phyloP scores from a whole-genome alignment of 225 moss, liverwort and hornwort genomes.

The Asterella californica region DNA sequence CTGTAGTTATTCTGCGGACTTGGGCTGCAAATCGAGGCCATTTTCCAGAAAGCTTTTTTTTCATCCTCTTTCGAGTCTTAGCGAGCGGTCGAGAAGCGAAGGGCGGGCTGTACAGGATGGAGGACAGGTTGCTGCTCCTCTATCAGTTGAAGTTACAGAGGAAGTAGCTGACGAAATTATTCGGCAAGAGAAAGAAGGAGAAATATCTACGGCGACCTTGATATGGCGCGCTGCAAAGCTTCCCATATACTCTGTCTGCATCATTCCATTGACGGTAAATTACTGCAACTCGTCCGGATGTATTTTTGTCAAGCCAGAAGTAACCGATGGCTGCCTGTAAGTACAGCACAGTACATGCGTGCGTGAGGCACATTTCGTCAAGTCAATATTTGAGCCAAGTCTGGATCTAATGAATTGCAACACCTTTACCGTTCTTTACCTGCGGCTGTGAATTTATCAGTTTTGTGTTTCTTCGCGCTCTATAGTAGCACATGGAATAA shows the following conservation, averaged over 20 bases:
- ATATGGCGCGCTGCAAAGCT: constrained; percentile 86
- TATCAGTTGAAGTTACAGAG: neutral
- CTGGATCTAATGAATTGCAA: neutral
- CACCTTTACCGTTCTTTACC: neutral
- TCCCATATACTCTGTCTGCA: constrained; percentile 77
- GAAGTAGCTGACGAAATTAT: neutral
- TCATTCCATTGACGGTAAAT: constrained; percentile 76
- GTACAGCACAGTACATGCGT: neutral
- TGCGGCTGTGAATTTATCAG: neutral
- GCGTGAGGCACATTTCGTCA: neutral
- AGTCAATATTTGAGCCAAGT: neutral
- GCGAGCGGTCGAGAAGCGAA: neutral
- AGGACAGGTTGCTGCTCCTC: neutral
- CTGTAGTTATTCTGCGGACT: neutral
- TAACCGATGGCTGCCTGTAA: neutral
- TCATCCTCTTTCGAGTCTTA: neutral
- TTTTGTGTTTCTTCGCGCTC: neutral
- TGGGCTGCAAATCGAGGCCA: neutral
- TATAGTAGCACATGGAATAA: too few species aligned
- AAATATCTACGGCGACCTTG: constrained; percentile 56
- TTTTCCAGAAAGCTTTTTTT: neutral
- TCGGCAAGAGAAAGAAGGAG: constrained; percentile 16
- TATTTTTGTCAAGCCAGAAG: neutral
- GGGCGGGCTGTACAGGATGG: constrained; percentile 6
- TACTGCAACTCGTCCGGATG: neutral